Evolutionary conservation across 495 filamentous ascomycete genomes (phyloP).

Genomic region (Baudoinia panamericana): DNA sequence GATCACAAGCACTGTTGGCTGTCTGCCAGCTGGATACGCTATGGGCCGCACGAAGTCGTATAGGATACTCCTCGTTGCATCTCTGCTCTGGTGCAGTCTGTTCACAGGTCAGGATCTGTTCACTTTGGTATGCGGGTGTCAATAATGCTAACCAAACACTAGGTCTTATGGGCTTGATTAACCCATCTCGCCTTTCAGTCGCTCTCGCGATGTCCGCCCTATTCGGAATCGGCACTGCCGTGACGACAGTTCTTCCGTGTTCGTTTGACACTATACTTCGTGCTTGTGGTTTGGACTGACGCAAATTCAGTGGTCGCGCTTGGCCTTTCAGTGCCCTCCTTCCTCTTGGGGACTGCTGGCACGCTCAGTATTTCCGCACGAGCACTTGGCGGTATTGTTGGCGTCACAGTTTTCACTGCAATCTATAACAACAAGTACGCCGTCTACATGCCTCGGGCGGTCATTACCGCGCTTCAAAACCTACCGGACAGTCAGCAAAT

Average conservation of each 20-base stretch:
- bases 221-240: neutral
- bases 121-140: neutral
- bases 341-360: neutral
- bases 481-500: neutral
- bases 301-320: neutral
- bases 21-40: neutral
- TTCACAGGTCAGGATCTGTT: neutral
- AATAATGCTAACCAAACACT: neutral
- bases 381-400: neutral
- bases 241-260: neutral
- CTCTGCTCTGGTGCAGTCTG: neutral
- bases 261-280: neutral
- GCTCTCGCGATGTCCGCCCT: neutral
- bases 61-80: neutral
- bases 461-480: neutral
- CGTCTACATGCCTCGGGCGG: neutral
- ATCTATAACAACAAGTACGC: neutral
- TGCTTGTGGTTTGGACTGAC: neutral
- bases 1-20: constrained; percentile 1
- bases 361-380: neutral
- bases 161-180: neutral
- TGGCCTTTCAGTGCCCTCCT: neutral
- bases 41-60: neutral
- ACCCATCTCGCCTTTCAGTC: neutral
- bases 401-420: neutral